phyloP scores from a whole-genome alignment of 192 early-diverging fungal species.

The Coemansia umbellata region DNA sequence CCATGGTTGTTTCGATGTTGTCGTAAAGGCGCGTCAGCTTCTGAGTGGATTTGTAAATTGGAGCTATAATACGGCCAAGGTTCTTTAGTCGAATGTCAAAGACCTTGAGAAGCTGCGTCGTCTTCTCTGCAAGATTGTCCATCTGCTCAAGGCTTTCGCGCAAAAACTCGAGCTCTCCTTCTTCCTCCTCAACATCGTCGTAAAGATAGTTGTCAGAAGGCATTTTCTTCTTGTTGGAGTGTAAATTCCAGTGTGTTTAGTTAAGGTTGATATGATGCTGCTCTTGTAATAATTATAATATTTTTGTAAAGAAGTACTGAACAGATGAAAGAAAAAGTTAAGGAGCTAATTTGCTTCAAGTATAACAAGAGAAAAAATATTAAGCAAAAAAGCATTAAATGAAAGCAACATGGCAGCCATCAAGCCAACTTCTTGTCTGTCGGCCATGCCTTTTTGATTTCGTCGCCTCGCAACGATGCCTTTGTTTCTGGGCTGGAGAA shows the following conservation, averaged over 20 bases:
- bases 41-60: conserved; percentile 52
- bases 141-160: conserved; percentile 54
- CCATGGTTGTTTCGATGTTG: conserved; percentile 46
- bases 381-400: too few species aligned
- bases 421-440: conserved; percentile 35
- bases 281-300: too few species aligned
- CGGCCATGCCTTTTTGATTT: conserved; percentile 24
- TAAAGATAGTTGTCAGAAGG: conserved; percentile 33
- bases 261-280: too few species aligned
- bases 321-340: too few species aligned
- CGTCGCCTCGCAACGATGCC: conserved; percentile 21
- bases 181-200: conserved; percentile 49
- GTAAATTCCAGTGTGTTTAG: too few species aligned
- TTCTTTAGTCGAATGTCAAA: conserved; percentile 52
- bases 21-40: conserved; percentile 45
- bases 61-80: conserved; percentile 45
- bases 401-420: too few species aligned
- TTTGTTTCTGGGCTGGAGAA: conserved; percentile 24
- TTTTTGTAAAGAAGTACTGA: too few species aligned
- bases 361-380: too few species aligned
- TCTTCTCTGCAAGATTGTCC: conserved; percentile 50
- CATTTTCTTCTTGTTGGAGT: too few species aligned
- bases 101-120: conserved; percentile 44
- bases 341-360: too few species aligned
- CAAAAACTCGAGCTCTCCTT: conserved; percentile 51